Percentiles rank a stretch among this genome's conserved stretches.
Evolutionary conservation across 805 yeast genomes (phyloP).

Genomic region (Saccharomyces kudriavzevii): DNA sequence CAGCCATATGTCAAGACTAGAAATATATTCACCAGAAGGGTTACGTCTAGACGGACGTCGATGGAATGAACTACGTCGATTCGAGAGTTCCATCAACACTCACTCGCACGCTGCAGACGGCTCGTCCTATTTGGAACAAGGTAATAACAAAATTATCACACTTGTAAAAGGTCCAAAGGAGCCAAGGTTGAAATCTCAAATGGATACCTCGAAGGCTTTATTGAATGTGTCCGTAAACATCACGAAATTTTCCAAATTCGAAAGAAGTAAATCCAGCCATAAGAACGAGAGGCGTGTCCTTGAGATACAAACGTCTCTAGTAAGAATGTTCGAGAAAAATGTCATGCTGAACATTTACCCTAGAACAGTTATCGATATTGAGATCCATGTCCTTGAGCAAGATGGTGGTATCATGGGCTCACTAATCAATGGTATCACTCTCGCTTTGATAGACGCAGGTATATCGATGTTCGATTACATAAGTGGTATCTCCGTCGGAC

Average conservation of each 20-base stretch:
- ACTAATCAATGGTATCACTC: conserved; percentile 75
- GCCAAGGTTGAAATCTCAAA: conserved; percentile 50
- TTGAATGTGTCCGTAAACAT: conserved; percentile 59
- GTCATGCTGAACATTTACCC: conserved; percentile 70
- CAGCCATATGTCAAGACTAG: conserved; percentile 51
- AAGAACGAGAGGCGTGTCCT: conserved; percentile 62
- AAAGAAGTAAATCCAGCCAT: conserved; percentile 55
- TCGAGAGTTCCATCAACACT: conserved; percentile 74
- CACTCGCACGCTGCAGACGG: conserved; percentile 88
- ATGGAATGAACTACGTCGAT: conserved; percentile 84
- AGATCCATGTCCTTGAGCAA: conserved; percentile 70
- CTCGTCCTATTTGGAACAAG: conserved; percentile 85
- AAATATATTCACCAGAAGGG: conserved; percentile 92
- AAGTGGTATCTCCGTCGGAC: conserved; percentile 70
- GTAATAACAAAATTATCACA: conserved; percentile 82
- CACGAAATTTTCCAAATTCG: conserved; percentile 74
- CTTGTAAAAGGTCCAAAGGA: conserved; percentile 87
- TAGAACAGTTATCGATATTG: conserved; percentile 69
- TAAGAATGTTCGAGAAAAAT: conserved; percentile 66
- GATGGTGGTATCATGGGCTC: conserved; percentile 85
- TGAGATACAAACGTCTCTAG: conserved; percentile 59
- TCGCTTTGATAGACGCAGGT: conserved; percentile 92
- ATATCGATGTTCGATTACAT: conserved; percentile 89
- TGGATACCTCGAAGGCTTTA: conserved; percentile 44
- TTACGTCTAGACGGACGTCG: conserved; percentile 88